Conservation (phyloP, 768 basidiomycete genomes). For the Auriscalpium orientale region DNA sequence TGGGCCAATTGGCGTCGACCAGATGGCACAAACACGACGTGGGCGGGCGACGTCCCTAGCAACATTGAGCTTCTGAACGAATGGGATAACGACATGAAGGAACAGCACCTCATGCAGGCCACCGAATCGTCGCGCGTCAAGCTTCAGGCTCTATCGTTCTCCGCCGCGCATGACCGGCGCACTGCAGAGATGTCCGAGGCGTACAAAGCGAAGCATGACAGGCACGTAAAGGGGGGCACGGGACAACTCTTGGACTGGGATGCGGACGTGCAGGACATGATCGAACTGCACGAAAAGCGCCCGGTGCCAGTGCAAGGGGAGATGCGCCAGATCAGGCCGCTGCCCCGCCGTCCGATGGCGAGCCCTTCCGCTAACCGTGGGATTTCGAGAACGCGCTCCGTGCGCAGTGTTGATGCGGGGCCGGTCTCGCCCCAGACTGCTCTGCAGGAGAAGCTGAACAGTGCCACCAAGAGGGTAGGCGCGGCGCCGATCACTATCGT, state of each 20-base stretch:
- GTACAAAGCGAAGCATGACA: not conserved
- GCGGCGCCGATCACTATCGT: not conserved
- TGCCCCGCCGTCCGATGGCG: not conserved
- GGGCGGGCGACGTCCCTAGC: conserved; percentile 4
- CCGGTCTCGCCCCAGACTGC: not conserved
- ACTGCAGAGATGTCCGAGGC: not conserved
- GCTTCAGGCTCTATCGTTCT: not conserved
- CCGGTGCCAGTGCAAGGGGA: not conserved
- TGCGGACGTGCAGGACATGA: not conserved
- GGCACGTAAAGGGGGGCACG: not conserved
- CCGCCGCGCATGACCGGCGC: conserved; percentile 7
- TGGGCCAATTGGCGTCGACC: conserved; percentile 12
- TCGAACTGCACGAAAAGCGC: not conserved
- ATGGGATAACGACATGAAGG: conserved; percentile 3
- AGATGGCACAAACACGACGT: conserved; percentile 14
- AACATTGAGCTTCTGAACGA: not conserved
- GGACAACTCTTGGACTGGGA: not conserved
- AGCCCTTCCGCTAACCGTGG: not conserved
- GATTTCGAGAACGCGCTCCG: not conserved
- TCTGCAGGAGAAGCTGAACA: not conserved
- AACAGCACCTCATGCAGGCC: conserved; percentile 1
- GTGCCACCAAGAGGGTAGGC: not conserved
- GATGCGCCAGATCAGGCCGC: not conserved
- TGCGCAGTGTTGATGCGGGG: not conserved
- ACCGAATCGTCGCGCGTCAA: conserved; percentile 5